Evolutionary conservation across 495 filamentous ascomycete species (phyloP).

Genomic region (Trichoderma asperelloides): DNA sequence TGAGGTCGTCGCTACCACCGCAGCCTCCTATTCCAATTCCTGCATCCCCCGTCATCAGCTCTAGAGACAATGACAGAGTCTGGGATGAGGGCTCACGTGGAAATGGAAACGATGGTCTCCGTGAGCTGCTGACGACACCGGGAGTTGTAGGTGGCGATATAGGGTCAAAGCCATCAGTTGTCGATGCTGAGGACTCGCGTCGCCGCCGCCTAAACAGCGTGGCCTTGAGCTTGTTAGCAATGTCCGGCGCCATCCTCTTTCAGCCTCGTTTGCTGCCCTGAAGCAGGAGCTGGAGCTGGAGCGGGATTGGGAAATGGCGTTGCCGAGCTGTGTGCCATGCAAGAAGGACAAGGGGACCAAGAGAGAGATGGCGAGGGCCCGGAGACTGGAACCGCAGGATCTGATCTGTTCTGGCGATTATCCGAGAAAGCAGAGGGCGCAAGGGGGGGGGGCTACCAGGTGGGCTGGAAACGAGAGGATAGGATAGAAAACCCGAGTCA

Average conservation of each 20-base stretch:
- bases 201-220: conserved; percentile 5
- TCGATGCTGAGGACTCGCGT: neutral
- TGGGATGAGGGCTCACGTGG: neutral
- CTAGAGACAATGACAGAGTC: neutral
- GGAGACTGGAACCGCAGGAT: neutral
- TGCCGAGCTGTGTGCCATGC: neutral
- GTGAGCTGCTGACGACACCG: neutral
- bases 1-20: neutral
- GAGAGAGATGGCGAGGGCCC: neutral
- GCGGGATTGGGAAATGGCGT: neutral
- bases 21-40: neutral
- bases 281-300: neutral
- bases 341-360: neutral
- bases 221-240: neutral
- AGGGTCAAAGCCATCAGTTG: neutral
- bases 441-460: neutral
- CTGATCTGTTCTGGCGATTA: neutral
- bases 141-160: neutral
- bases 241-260: conserved; percentile 6
- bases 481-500: neutral
- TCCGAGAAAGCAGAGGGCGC: neutral
- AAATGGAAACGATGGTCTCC: conserved; percentile 3
- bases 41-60: neutral
- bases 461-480: neutral
- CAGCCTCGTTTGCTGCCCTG: conserved; percentile 1